Conservation (phyloP, 2,329 filamentous ascomycete species). For the Aspergillus fructus region DNA sequence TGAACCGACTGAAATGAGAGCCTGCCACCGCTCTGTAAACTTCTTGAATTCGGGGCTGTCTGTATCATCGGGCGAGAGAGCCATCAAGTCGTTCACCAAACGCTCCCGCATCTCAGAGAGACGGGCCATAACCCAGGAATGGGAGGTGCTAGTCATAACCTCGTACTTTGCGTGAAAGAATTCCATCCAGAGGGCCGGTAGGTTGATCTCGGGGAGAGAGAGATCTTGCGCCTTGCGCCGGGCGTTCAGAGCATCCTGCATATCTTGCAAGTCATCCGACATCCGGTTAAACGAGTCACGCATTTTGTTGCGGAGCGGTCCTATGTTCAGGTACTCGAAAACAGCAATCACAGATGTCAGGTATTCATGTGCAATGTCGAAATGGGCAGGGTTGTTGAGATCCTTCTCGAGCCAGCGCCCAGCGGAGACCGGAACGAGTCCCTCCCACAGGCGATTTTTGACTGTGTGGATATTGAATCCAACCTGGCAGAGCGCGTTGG, state of each 20-base stretch:
- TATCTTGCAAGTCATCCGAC: slow-evolving; percentile 16
- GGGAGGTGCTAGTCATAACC: slow-evolving; percentile 23
- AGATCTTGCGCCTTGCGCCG: neutral
- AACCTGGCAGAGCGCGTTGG: slow-evolving; percentile 15
- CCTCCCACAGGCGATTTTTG: slow-evolving; percentile 26
- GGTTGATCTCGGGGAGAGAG: slow-evolving; percentile 7
- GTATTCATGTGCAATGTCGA: slow-evolving; percentile 24
- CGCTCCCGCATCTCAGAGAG: slow-evolving; percentile 15
- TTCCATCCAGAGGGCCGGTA: slow-evolving; percentile 22
- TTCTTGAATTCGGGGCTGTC: neutral
- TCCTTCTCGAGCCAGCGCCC: slow-evolving; percentile 23
- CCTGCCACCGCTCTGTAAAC: slow-evolving; percentile 6
- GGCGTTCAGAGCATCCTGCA: slow-evolving; percentile 19
- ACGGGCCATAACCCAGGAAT: slow-evolving; percentile 23
- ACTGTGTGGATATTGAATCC: slow-evolving; percentile 26
- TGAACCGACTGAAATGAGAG: slow-evolving; percentile 12
- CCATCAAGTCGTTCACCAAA: slow-evolving; percentile 2
- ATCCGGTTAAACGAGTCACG: slow-evolving; percentile 27
- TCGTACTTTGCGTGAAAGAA: slow-evolving; percentile 23
- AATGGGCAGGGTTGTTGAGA: slow-evolving; percentile 16
- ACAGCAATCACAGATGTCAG: slow-evolving; percentile 21
- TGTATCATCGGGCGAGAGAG: neutral
- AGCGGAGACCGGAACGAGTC: slow-evolving; percentile 24
- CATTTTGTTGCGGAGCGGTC: slow-evolving; percentile 11
- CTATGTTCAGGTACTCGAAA: slow-evolving; percentile 26